phyloP scores from a whole-genome alignment of 2,329 filamentous ascomycete genomes.

The Sphaerulina populicola region DNA sequence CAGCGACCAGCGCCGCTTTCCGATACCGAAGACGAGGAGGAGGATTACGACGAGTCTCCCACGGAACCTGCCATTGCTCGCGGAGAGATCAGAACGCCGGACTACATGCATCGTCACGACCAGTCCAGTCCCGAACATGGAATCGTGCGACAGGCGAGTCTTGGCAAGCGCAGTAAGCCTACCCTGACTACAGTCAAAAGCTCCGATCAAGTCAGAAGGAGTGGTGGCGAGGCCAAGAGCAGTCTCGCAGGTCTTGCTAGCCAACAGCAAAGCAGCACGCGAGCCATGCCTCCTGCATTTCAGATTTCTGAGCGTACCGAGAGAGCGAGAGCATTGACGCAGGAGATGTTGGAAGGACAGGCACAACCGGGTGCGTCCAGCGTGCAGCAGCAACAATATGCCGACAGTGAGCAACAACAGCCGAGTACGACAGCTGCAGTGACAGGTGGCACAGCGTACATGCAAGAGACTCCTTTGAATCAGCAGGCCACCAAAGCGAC shows the following conservation, averaged over 20 bases:
- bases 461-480: slow-evolving; percentile 2
- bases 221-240: slow-evolving; percentile 10
- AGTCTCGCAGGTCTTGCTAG: slow-evolving; percentile 15
- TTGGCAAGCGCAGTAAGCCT: slow-evolving; percentile 42
- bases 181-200: slow-evolving; percentile 43
- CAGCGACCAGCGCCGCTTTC: slow-evolving; percentile 9
- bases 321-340: slow-evolving; percentile 6
- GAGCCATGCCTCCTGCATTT: not conserved
- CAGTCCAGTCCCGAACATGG: slow-evolving; percentile 17
- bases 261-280: slow-evolving; percentile 14
- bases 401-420: not conserved
- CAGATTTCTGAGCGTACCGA: slow-evolving; percentile 10
- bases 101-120: slow-evolving; percentile 2
- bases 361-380: slow-evolving; percentile 5
- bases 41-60: slow-evolving; percentile 10
- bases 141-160: slow-evolving; percentile 42
- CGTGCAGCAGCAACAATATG: not conserved
- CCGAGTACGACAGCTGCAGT: not conserved
- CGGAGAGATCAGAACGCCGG: slow-evolving; percentile 4
- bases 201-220: slow-evolving; percentile 29
- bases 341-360: slow-evolving; percentile 15
- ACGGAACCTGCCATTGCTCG: slow-evolving; percentile 12
- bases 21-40: slow-evolving; percentile 14
- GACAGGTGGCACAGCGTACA: not conserved
- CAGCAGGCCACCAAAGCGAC: slow-evolving; percentile 10